Base-by-base conservation (phyloP, 2,329 filamentous ascomycete genomes). In the Nannizziopsis barbatae region DNA sequence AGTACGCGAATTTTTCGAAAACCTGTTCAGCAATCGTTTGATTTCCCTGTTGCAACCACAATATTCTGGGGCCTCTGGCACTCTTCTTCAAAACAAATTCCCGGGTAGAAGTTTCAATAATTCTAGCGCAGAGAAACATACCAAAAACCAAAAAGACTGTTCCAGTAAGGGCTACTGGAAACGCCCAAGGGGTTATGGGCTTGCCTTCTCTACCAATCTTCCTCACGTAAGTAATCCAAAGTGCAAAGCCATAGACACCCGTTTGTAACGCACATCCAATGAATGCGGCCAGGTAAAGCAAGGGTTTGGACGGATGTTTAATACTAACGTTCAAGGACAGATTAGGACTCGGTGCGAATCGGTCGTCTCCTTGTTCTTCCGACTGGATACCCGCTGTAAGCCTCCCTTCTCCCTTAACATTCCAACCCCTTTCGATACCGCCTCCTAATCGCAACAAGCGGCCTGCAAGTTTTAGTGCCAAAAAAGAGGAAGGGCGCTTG, bases 11-110 rank as follows among this genome's bases (percentile, higher is more conserved):
- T 0, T 56, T 37, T 33, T 58, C 54, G 32, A 59, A 56, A 12
- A 47, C 48, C 31, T 58, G 53, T 30, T 58, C 58, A 7, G 57
- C 56, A 9, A 58, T 27, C 11, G 42, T 22, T 33, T 60, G 56
- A 5, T 20, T 41, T 1, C 57, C 57, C 3, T 54, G 56, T 18
- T 60, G 56, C 1, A 57, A n/a, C 56, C 53, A 56, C 38, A 47
- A 51, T 1, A 57, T 22, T 4, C 31, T n/a, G n/a, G n/a, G 45
- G 20, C 46, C 33, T 11, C 18, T 15, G 11, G n/a, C 12, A 12
- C 12, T 14, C 31, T 45, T 32, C 42, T 22, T 30, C 15, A 49
- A 53, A n/a, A 48, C 18, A 18, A 50, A 43, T 17, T 53, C 45
- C 9, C 42, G 39, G 2, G 52, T 54, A 20, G 46, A 56, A 18